Base-by-base conservation (phyloP, 2,329 filamentous ascomycete genomes). In the Claviceps capensis region DNA sequence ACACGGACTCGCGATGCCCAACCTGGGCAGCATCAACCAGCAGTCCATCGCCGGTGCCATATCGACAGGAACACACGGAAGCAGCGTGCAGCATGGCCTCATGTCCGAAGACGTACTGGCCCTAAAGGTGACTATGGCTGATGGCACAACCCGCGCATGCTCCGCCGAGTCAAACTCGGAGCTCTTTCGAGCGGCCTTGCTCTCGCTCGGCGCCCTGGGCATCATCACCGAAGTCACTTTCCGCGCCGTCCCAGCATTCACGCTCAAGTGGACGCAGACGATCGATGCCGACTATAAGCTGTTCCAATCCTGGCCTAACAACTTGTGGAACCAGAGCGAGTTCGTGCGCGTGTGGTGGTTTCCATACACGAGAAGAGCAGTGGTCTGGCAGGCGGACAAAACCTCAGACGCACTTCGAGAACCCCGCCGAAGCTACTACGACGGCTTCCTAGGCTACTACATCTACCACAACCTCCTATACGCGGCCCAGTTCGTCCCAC, bases 321-420 rank as follows among this genome's bases (percentile, higher is more conserved):
- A 77, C 37, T 74, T 97, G 14, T 97, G 93, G 91, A 87, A 80
- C 1, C 78, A 82, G 55, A 81, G 83, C 55, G 89, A 97, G 67
- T 98, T 91, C 63, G 88, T 94, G 26, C 79, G 93, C 30, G 88
- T 96, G 30, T 98, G 93, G 91, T 98, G 93, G 93, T 83, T 95
- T 64, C 93, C 93, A 0, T 95, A 97, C 69, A 88, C 86, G 63
- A 81, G 88, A 52, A 80, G 88, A 46, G 88, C 88, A 0, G 86
- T 97, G 47, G 79, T 94, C 46, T 98, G 93, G 93, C 79, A 81
- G 42, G 93, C 89, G n/a, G 78, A 88, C 47, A 85, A 86, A 65
- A 88, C 87, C 1, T 72, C 79, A 8, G 78, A 83, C 52, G 72
- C 81, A 0, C 69, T 76, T 42, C 70, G 71, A 16, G 70, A 78